A percentile compares a stretch with the other conserved stretches of the same genome.
phyloP scores from a whole-genome alignment of 2,329 filamentous ascomycete species.

The Microsporum canis region DNA sequence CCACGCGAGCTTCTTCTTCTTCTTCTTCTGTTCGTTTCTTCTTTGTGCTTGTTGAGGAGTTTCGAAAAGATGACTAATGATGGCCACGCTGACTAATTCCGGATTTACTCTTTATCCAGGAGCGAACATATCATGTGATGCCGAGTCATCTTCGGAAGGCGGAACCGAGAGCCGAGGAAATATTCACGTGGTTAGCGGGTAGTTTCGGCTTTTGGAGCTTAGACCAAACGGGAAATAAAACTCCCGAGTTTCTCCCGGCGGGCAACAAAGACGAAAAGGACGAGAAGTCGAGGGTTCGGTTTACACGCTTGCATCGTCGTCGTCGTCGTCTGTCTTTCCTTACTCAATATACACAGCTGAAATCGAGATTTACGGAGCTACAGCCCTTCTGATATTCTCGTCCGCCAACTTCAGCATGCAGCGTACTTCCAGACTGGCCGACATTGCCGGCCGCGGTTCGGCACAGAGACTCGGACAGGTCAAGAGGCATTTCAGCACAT shows the following conservation, averaged over 20 bases:
- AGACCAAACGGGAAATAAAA: background rate
- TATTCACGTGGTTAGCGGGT: constrained; percentile 2
- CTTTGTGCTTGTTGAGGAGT: background rate
- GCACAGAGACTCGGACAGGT: constrained; percentile 36
- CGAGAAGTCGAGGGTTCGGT: background rate
- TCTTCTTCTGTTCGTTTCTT: background rate
- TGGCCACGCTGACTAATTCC: no score
- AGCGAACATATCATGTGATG: background rate
- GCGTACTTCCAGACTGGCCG: background rate
- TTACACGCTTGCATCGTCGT: no score
- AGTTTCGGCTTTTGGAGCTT: constrained; percentile 1
- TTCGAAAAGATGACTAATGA: background rate
- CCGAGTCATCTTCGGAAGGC: background rate
- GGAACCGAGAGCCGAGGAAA: background rate
- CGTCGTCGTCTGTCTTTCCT: no score
- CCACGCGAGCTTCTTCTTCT: background rate
- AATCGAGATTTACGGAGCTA: background rate
- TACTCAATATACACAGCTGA: background rate
- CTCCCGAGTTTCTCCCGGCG: background rate
- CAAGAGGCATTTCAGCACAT: constrained; percentile 43
- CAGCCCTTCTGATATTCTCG: background rate
- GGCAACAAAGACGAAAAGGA: background rate
- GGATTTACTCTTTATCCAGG: background rate
- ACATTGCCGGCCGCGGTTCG: background rate
- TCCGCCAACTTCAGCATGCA: background rate